Evolutionary conservation across 192 early-diverging fungal species (phyloP), one percentile per base, ranked within the genome.

Genomic region (Backusella luteola): DNA sequence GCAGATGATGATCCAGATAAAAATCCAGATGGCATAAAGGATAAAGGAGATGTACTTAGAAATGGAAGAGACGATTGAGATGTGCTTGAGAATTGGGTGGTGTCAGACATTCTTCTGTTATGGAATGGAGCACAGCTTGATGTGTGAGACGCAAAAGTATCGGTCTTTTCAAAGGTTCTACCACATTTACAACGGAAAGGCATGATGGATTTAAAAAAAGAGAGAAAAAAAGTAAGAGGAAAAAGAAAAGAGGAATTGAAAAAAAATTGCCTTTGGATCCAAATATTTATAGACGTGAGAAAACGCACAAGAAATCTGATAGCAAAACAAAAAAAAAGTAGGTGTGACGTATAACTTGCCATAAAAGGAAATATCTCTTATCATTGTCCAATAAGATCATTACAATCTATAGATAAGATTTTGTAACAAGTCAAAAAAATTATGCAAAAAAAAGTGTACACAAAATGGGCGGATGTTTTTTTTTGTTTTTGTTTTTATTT

Each of bases 121-220:
- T 84, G 82, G 69, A 84, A 84, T n/a, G 71, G 74, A 44, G 82
- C 79, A 76, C 82, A 84, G 26, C 76, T 56, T 17, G 76, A 80
- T 5, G 82, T 80, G 42, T 84, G 82, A 56, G 76, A 70, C 15
- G 78, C 73, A 76, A 84, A 84, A 1, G 82, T 69, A 76, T 84
- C 82, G 15, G 76, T 73, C 59, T 80, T 79, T 69, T 84, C 82
- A 76, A 80, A 84, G 39, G 82, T 84, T 78, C 77, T 76, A 73
- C 82, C 82, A 71, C 82, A 84, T 78, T 80, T 80, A 68, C 82
- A 84, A 72, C 79, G 76, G 73, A 84, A 84, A 26, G 82, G 82
- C 82, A 84, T 23, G 36, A 69, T 26, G 34, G 39, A 34, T 66
- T 72, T 34, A 35, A 17, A 66, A 77, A 72, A 73, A 41, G 4